Conservation (phyloP, 345 rosid species). For the Capsella bursapastoris region DNA sequence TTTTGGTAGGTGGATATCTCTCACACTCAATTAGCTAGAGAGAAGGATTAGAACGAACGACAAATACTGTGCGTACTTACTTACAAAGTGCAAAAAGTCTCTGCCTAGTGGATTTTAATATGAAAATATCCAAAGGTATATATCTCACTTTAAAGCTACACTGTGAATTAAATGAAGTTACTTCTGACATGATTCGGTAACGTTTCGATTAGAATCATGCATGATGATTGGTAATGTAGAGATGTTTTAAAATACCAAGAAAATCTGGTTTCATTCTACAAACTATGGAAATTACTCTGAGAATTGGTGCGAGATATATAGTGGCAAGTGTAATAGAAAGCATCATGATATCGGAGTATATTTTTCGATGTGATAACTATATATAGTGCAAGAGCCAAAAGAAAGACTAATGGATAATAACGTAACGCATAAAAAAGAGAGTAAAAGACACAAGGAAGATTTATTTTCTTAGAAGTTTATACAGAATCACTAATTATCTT, state of each 20-base stretch:
- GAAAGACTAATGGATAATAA: not conserved
- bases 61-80: too few species aligned
- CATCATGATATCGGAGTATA: not conserved
- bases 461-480: not conserved
- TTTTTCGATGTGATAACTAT: not conserved
- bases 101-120: constrained; percentile 12
- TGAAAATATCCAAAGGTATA: not conserved
- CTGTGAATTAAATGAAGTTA: not conserved
- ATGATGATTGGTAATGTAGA: not conserved
- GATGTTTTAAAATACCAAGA: not conserved
- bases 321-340: not conserved
- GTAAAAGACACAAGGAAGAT: not conserved
- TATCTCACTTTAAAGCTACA: not conserved
- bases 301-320: not conserved
- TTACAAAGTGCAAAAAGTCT: constrained; percentile 1
- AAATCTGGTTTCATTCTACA: not conserved
- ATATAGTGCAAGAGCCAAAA: not conserved
- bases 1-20: constrained; percentile 16
- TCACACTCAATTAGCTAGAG: not conserved
- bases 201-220: not conserved
- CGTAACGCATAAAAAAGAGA: not conserved
- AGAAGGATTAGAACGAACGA: constrained; percentile 10
- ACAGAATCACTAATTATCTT: not conserved
- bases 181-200: not conserved
- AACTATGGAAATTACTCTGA: not conserved